These are phyloP conservation scores for Colletotrichum destructivum DNA, from an alignment of 2,329 filamentous ascomycete genomes.

Conservation along the genomic window DNA sequence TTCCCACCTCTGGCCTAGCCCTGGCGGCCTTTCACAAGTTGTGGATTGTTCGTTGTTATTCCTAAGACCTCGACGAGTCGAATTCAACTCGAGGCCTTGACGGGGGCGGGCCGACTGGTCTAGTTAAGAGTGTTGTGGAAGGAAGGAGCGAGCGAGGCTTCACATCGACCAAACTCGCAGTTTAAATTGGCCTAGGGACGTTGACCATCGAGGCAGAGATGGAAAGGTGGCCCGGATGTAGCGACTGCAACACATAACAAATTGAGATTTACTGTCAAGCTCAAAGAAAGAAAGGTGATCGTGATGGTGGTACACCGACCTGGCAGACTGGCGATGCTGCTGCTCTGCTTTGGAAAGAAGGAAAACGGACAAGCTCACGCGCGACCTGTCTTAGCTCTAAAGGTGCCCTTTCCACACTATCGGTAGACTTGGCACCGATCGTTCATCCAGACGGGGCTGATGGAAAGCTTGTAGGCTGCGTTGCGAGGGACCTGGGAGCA, in stretches of 20 bases:
- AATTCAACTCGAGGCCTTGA: not conserved
- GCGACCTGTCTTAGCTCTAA: slow-evolving; percentile 32
- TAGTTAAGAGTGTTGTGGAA: not conserved
- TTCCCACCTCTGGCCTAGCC: too few species aligned
- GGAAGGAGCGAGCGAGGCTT: not conserved
- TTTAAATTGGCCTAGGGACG: too few species aligned
- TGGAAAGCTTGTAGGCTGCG: not conserved
- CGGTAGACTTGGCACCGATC: slow-evolving; percentile 34
- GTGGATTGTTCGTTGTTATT: not conserved
- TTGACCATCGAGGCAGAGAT: not conserved
- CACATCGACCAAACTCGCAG: not conserved
- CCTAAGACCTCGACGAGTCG: too few species aligned
- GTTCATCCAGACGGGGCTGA: not conserved
- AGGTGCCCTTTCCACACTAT: slow-evolving; percentile 15
- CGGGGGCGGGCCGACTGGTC: not conserved
- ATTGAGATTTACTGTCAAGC: not conserved
- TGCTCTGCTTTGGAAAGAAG: not conserved
- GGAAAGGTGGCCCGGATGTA: not conserved
- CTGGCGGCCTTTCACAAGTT: not conserved
- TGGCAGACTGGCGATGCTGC: not conserved
- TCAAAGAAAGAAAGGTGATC: not conserved
- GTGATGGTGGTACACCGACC: not conserved
- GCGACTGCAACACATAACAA: not conserved
- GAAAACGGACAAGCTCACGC: slow-evolving; percentile 11
- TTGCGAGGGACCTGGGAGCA: not conserved